phyloP scores from a whole-genome alignment of 805 yeast species.

The Zygoascus flipseniorum region DNA sequence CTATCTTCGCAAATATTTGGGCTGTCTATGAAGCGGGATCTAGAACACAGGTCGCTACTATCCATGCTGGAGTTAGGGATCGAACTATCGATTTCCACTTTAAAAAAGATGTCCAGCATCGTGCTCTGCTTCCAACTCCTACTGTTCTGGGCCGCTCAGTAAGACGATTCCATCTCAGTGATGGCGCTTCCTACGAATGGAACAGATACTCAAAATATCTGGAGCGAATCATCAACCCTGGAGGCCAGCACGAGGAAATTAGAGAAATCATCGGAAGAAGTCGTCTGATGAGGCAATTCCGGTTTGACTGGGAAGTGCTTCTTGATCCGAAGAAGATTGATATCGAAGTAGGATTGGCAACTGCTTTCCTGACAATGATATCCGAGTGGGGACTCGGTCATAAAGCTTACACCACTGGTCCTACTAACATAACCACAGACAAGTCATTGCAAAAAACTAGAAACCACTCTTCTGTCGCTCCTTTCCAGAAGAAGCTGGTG shows the following conservation, averaged over 20 bases:
- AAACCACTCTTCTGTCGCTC: not conserved
- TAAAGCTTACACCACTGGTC: constrained; percentile 46
- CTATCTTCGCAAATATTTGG: constrained; percentile 45
- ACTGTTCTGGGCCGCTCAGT: not conserved
- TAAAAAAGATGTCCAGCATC: constrained; percentile 37
- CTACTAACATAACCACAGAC: constrained; percentile 27
- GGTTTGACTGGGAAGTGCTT: constrained; percentile 50
- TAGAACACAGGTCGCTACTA: constrained; percentile 41
- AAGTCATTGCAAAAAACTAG: not conserved
- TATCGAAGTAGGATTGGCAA: constrained; percentile 46
- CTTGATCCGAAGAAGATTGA: constrained; percentile 42
- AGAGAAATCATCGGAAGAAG: constrained; percentile 49
- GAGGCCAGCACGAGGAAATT: constrained; percentile 47
- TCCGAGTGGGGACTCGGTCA: constrained; percentile 60
- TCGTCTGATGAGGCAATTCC: constrained; percentile 48
- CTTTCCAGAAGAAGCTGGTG: not conserved
- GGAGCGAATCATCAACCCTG: constrained; percentile 46
- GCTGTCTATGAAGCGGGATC: constrained; percentile 37
- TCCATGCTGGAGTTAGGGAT: constrained; percentile 40
- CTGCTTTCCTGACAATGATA: constrained; percentile 53
- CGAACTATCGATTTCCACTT: constrained; percentile 44
- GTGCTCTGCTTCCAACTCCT: constrained; percentile 32
- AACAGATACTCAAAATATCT: constrained; percentile 42
- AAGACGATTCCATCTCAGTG: constrained; percentile 36
- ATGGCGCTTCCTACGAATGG: constrained; percentile 53